Base-by-base conservation (phyloP, 2,329 filamentous ascomycete genomes). In the Diaporthe sp. region DNA sequence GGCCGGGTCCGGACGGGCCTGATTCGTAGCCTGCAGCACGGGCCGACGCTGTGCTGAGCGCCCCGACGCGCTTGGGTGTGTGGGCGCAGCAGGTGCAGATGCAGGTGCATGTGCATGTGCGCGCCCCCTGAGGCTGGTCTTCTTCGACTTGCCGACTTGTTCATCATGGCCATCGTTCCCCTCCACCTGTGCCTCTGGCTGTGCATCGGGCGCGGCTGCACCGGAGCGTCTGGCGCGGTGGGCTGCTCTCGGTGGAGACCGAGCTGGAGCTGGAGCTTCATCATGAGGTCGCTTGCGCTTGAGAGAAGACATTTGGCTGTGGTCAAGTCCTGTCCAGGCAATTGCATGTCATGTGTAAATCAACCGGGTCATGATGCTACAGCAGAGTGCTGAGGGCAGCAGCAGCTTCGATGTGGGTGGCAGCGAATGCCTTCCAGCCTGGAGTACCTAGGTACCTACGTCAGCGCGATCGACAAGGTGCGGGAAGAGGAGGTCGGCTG, bases 251-350 rank as follows among this genome's bases (percentile, higher is more conserved):
- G 61, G 51, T 59, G 69, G 61, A 25, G 74, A 68, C 62, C 28
- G 46, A 6, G 10, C 55, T 42, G 44, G 75, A 37, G 57, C 55
- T 42, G 44, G 75, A n/a, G 57, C 75, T 46, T 74, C 76, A 61
- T 78, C 78, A 22, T 79, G 75, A 37, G 75, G 77, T 25, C 79
- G 81, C 77, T 83, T 84, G 58, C 83, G 80, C 73, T 84, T 84
- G 46, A 79, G 72, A n/a, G 79, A 78, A 6, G 80, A 75, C 79
- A 83, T 82, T 19, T 72, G 74, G 44, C 28, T 28, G 42, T 17
- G 31, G 39, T 37, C 31, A 19, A 31, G 19, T 25, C 62, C 46
- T 53, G 22, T 31, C 44, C 46, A 28, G 46, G 13, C 46, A 53
- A 39, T 37, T 25, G 61, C 28, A 37, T 55, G n/a, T 69, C 34